phyloP scores from a whole-genome alignment of 495 filamentous ascomycete genomes.

The Aspergillus leporis region DNA sequence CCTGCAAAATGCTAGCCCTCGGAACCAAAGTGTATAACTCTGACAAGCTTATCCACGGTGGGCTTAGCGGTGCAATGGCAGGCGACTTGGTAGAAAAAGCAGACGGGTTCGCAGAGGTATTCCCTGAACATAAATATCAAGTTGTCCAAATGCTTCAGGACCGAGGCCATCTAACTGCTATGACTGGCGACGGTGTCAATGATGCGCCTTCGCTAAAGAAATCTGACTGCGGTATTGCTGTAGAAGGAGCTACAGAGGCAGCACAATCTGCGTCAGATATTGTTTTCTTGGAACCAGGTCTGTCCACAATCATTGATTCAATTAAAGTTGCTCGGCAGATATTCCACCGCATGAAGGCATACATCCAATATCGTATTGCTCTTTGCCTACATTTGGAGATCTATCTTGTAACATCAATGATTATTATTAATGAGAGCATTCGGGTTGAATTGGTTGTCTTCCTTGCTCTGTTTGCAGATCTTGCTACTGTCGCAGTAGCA shows the following conservation, averaged over 20 bases:
- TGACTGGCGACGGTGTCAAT: constrained; percentile 98
- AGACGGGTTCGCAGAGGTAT: constrained; percentile 82
- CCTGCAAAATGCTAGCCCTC: constrained; percentile 72
- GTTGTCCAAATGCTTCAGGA: constrained; percentile 97
- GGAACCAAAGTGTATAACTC: constrained; percentile 79
- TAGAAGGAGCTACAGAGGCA: constrained; percentile 73
- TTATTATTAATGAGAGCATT: constrained; percentile 72
- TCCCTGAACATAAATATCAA: constrained; percentile 97
- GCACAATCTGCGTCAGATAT: constrained; percentile 75
- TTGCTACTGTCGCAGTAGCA: constrained; percentile 72
- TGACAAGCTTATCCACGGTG: constrained; percentile 68
- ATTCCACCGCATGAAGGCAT: constrained; percentile 79
- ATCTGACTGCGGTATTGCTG: constrained; percentile 76
- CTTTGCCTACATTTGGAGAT: constrained; percentile 74
- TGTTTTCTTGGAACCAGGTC: constrained; percentile 71
- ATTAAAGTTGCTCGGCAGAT: constrained; percentile 76
- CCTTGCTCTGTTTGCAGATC: constrained; percentile 71
- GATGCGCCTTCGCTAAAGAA: constrained; percentile 96
- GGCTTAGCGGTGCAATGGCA: constrained; percentile 66
- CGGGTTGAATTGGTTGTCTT: constrained; percentile 68
- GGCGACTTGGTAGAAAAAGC: constrained; percentile 72
- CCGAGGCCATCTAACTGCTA: constrained; percentile 93
- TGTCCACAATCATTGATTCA: constrained; percentile 73
- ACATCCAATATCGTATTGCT: constrained; percentile 77
- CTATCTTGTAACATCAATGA: constrained; percentile 71